Percentiles rank a stretch among this genome's conserved stretches.
phyloP scores from a whole-genome alignment of 441 rosid species.

The Arabidopsis hybrid region DNA sequence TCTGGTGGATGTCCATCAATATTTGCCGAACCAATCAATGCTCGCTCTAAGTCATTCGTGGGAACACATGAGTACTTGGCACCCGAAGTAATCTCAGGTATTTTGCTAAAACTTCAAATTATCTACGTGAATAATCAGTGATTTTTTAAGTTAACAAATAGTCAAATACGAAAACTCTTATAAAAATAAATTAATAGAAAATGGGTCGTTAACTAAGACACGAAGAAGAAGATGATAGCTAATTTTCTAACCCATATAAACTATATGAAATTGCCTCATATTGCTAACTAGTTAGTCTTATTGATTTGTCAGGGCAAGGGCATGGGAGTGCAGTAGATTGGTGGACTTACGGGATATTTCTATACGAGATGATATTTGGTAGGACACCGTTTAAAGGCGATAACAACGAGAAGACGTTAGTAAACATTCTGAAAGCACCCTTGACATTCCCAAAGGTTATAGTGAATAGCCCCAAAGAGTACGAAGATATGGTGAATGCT shows the following conservation, averaged over 20 bases:
- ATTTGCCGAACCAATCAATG: conserved; percentile 78
- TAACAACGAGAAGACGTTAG: conserved; percentile 64
- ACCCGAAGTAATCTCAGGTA: conserved; percentile 70
- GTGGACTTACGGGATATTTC: conserved; percentile 74
- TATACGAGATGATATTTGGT: conserved; percentile 71
- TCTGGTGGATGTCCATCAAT: conserved; percentile 52
- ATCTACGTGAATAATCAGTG: not conserved
- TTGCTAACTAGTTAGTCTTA: conserved; percentile 3
- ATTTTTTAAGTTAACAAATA: not conserved
- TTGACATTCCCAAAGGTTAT: conserved; percentile 69
- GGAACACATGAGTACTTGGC: conserved; percentile 79
- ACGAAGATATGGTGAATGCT: conserved; percentile 59
- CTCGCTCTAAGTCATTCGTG: conserved; percentile 69
- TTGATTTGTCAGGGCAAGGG: conserved; percentile 53
- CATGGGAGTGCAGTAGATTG: conserved; percentile 80
- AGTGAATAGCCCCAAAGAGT: conserved; percentile 52
- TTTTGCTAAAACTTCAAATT: not conserved
- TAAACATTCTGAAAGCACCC: conserved; percentile 76
- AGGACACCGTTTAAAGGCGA: conserved; percentile 73
- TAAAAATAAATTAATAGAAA: not conserved
- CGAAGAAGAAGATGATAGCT: too few species aligned
- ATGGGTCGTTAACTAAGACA: too few species aligned
- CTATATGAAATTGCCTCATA: too few species aligned
- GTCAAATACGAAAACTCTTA: not conserved
- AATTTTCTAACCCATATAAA: too few species aligned